Base-by-base conservation (phyloP, 1,284 basidiomycete species). In the Leccinum variabile region DNA sequence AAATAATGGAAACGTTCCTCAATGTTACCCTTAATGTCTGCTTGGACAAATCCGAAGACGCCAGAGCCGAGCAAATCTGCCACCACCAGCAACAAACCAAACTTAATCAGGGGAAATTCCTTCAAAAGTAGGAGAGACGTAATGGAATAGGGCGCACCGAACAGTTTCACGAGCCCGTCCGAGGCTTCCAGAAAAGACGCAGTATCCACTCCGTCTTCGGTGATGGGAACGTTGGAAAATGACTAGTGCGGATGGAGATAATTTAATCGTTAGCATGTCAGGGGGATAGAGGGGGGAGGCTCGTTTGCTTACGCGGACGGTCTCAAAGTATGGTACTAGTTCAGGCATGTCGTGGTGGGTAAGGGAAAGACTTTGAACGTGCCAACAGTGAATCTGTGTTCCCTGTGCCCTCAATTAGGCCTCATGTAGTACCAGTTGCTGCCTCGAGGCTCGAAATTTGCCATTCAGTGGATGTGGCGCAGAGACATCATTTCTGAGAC, bases 21-120 rank as follows among this genome's bases (percentile, higher is more conserved):
- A 67, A 99, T 93, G 79, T 98, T 98, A 60, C 86, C 89, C 69
- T 87, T 88, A 71, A 99, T 82, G 78, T 99, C 97, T 64, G 84
- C 85, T 78, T 98, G 94, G 1, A 98, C 93, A 68, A 97, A 93
- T 37, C 84, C 82, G 78, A 98, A 98, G 6, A 97, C 88, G 1
- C 88, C 85, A 73, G 88, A 90, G 53, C 94, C 95, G 55, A 98
- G 84, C 28, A 98, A 82, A 78, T 95, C 96, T 94, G 52, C 44
- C 25, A 64, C 41, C 63, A 9, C 22, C 49, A 50, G 1, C 49
- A 50, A 25, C 49, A 50, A 50, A 50, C 22, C 49, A 25, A 50
- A 55, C 60, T 59, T 61, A 61, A 61, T 70, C 54, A 69, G 60
- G 58, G 33, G 57, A 63, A 44, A 50, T n/a, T 30, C 16, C 49